phyloP scores from a whole-genome alignment of 2,329 filamentous ascomycete genomes.

The Periconia macrospinosa region DNA sequence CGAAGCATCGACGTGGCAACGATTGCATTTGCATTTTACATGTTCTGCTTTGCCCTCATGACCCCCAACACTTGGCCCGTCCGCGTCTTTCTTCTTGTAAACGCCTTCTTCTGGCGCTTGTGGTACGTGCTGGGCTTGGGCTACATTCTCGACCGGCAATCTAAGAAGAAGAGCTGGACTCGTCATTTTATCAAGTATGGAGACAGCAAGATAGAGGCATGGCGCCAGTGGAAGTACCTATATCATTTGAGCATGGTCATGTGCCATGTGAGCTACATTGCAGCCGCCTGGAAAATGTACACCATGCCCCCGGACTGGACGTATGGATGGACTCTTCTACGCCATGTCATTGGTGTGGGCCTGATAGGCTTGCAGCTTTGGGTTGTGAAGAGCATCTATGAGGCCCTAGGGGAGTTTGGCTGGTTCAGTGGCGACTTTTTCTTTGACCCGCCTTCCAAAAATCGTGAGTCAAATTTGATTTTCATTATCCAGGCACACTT shows the following conservation, averaged over 20 bases:
- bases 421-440: slow-evolving; percentile 99
- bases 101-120: slow-evolving; percentile 80
- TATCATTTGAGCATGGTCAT: slow-evolving; percentile 92
- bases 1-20: slow-evolving; percentile 82
- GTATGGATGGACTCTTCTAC: slow-evolving; percentile 80
- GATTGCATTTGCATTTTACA: slow-evolving; percentile 73
- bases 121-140: slow-evolving; percentile 93
- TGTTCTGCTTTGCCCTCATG: slow-evolving; percentile 71
- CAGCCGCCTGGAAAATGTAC: slow-evolving; percentile 97
- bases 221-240: slow-evolving; percentile 96
- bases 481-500: not conserved
- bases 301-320: slow-evolving; percentile 81
- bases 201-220: slow-evolving; percentile 86
- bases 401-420: slow-evolving; percentile 93
- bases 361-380: slow-evolving; percentile 87
- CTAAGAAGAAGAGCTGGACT: slow-evolving; percentile 90
- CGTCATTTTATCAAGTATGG: slow-evolving; percentile 97
- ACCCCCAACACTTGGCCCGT: slow-evolving; percentile 77
- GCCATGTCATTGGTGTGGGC: slow-evolving; percentile 80
- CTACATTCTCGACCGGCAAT: slow-evolving; percentile 81
- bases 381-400: slow-evolving; percentile 91
- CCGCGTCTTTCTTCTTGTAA: slow-evolving; percentile 77
- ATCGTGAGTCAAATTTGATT: slow-evolving; percentile 19
- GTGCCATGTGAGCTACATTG: slow-evolving; percentile 85
- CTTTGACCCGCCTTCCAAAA: slow-evolving; percentile 82